Conservation (phyloP, 768 basidiomycete species). For the Imleria badia region DNA sequence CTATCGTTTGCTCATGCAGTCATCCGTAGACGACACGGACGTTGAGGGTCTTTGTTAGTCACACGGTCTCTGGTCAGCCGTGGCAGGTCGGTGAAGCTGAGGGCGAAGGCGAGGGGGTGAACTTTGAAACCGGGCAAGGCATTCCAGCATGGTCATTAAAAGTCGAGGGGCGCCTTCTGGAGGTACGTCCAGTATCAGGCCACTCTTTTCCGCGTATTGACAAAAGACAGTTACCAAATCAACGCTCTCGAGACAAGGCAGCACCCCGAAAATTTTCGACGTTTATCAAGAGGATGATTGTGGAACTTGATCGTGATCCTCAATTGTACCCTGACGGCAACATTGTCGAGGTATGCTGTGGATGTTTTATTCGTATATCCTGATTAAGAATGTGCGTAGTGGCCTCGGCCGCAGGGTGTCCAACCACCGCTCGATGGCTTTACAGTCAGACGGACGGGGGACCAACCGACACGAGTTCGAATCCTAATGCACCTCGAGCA, state of each 20-base stretch:
- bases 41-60: constrained; percentile 82
- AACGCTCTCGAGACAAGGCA: constrained; percentile 59
- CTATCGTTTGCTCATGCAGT: constrained; percentile 1
- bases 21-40: constrained; percentile 72
- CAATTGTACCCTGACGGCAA: constrained; percentile 80
- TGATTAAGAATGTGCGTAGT: constrained; percentile 39
- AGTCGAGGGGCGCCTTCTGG: constrained; percentile 84
- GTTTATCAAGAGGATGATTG: constrained; percentile 76
- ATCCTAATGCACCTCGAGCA: constrained; percentile 88
- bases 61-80: constrained; percentile 79
- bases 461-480: constrained; percentile 71
- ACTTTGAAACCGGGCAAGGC: constrained; percentile 83
- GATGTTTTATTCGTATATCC: background rate
- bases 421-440: constrained; percentile 81
- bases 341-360: constrained; percentile 71
- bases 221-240: constrained; percentile 50
- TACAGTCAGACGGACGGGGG: constrained; percentile 78
- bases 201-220: background rate
- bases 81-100: constrained; percentile 67
- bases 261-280: constrained; percentile 80
- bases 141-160: constrained; percentile 88
- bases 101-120: constrained; percentile 37
- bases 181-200: constrained; percentile 45
- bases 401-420: constrained; percentile 56
- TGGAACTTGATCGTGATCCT: constrained; percentile 87